A percentile compares a stretch with the other conserved stretches of the same genome.
phyloP scores from a whole-genome alignment of 495 filamentous ascomycete genomes.

The Aspergillus nidulans region DNA sequence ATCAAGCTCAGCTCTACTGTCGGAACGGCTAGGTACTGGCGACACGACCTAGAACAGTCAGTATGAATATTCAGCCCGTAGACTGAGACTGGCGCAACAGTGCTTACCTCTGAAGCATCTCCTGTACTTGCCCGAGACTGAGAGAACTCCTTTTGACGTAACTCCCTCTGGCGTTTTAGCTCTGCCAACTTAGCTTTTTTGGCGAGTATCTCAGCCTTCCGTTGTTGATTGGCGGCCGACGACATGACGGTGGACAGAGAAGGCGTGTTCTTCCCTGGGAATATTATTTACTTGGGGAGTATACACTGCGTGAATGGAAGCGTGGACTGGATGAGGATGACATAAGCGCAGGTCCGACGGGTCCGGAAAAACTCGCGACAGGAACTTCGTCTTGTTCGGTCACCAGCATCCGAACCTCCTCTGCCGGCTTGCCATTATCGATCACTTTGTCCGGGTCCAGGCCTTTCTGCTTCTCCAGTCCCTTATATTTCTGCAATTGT shows the following conservation, averaged over 20 bases:
- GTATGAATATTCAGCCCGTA: not conserved
- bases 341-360: conserved; percentile 42
- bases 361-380: conserved; percentile 52
- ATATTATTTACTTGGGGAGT: conserved; percentile 21
- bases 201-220: conserved; percentile 87
- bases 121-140: conserved; percentile 59
- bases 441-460: conserved; percentile 28
- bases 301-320: not conserved
- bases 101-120: conserved; percentile 50
- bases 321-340: conserved; percentile 30
- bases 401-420: conserved; percentile 23
- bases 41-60: conserved; percentile 51
- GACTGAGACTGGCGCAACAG: not conserved
- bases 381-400: conserved; percentile 34
- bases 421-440: conserved; percentile 10
- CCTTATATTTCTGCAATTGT: conserved; percentile 21
- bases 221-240: conserved; percentile 61
- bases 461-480: conserved; percentile 19
- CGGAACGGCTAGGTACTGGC: conserved; percentile 63
- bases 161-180: conserved; percentile 85
- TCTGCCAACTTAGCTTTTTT: conserved; percentile 95
- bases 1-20: conserved; percentile 77
- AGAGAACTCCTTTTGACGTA: conserved; percentile 68
- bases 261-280: not conserved
- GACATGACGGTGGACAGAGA: conserved; percentile 26